Percentiles rank a stretch among this genome's conserved stretches.
phyloP scores from a whole-genome alignment of 2,329 filamentous ascomycete species.

The Pseudogymnoascus sp. region DNA sequence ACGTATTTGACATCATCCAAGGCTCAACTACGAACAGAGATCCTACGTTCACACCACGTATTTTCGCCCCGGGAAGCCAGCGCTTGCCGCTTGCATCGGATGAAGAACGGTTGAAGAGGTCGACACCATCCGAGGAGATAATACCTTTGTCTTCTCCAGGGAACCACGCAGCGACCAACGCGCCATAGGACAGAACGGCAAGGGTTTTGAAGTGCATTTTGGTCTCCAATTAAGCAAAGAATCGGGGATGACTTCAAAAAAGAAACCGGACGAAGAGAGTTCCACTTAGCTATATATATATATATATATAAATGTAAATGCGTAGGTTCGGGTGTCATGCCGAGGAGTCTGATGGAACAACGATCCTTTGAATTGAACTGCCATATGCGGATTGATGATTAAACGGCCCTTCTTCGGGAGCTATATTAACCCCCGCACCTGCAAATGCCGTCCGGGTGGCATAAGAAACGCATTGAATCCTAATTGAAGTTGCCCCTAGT shows the following conservation, averaged over 20 bases:
- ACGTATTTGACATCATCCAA: slow-evolving; percentile 36
- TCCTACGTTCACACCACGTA: slow-evolving; percentile 42
- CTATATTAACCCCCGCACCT: background rate
- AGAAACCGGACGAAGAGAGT: background rate
- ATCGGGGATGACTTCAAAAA: background rate
- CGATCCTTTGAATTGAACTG: too few relatives aligned
- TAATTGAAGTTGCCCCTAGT: background rate
- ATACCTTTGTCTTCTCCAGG: slow-evolving; percentile 16
- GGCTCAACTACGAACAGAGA: slow-evolving; percentile 40
- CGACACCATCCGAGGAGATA: slow-evolving; percentile 8
- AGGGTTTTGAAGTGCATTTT: background rate
- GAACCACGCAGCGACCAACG: slow-evolving; percentile 14
- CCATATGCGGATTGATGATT: background rate
- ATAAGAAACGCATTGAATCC: slow-evolving; percentile 1
- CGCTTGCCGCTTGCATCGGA: slow-evolving; percentile 10
- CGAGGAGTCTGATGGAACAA: background rate
- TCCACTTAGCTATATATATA: background rate
- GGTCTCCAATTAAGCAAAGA: background rate
- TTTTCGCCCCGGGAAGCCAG: slow-evolving; percentile 27
- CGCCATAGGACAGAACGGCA: background rate
- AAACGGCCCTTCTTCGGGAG: slow-evolving; percentile 6
- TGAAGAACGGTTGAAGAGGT: slow-evolving; percentile 14
- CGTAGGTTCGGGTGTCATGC: background rate
- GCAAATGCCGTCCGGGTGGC: background rate
- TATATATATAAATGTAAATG: background rate